phyloP scores from a whole-genome alignment of 306 rosid genomes.

The Vicia villosa region DNA sequence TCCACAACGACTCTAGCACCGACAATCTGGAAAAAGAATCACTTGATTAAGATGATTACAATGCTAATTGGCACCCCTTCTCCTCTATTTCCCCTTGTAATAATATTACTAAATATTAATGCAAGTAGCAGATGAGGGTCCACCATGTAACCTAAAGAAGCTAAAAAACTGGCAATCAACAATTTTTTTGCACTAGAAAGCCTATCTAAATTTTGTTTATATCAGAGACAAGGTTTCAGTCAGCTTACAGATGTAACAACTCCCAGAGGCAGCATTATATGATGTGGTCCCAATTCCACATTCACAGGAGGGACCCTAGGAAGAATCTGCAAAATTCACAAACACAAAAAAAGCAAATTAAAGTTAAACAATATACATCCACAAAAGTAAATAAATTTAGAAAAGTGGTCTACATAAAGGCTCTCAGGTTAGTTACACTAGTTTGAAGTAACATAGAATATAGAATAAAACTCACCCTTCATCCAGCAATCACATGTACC shows the following conservation, averaged over 20 bases:
- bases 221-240: constrained; percentile 8
- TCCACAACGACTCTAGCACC: constrained; percentile 64
- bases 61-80: not conserved
- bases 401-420: constrained; percentile 6
- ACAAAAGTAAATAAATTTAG: constrained; percentile 5
- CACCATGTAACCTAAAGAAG: constrained; percentile 20
- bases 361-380: constrained; percentile 8
- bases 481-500: not conserved
- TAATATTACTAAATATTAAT: constrained; percentile 6
- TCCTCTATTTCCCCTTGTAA: not conserved
- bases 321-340: constrained; percentile 53
- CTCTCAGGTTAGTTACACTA: not conserved
- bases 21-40: constrained; percentile 52
- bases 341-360: constrained; percentile 6
- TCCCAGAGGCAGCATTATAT: constrained; percentile 67
- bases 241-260: constrained; percentile 67
- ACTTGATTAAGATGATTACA: constrained; percentile 25
- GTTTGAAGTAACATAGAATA: not conserved
- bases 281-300: constrained; percentile 64
- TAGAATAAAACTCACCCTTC: constrained; percentile 10
- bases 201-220: constrained; percentile 18
- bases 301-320: constrained; percentile 68
- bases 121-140: constrained; percentile 10
- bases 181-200: not conserved
- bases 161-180: constrained; percentile 8